Evolutionary conservation across 306 rosid species (phyloP).

Genomic region (Ormosia semicastrata): DNA sequence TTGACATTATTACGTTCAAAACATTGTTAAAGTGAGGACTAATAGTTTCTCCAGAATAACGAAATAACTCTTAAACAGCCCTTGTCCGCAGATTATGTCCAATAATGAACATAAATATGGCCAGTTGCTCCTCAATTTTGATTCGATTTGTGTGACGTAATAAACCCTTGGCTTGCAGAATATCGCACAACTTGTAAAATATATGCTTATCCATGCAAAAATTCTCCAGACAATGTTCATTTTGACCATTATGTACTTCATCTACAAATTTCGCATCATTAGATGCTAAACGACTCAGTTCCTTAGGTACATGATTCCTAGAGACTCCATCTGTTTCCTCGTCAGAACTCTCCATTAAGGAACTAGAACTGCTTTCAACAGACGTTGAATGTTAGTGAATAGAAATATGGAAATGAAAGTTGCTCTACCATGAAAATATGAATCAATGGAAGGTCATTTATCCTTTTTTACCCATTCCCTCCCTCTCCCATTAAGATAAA

Average conservation of each 20-base stretch:
- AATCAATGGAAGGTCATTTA: not conserved
- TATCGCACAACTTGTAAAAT: constrained; percentile 82
- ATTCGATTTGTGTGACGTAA: constrained; percentile 82
- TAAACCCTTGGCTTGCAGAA: constrained; percentile 80
- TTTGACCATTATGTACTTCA: constrained; percentile 73
- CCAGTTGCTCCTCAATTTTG: constrained; percentile 92
- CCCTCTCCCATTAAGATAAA: no score
- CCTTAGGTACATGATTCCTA: constrained; percentile 48
- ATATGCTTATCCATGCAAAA: constrained; percentile 86
- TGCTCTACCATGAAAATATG: constrained; percentile 8
- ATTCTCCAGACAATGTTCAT: constrained; percentile 67
- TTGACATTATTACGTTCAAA: constrained; percentile 76
- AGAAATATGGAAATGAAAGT: not conserved
- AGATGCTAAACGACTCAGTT: constrained; percentile 49
- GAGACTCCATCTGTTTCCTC: constrained; percentile 62
- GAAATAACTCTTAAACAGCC: constrained; percentile 87
- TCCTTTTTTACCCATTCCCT: not conserved
- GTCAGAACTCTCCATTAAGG: constrained; percentile 72
- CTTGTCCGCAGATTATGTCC: constrained; percentile 87
- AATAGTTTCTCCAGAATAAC: constrained; percentile 87
- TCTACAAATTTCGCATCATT: constrained; percentile 77
- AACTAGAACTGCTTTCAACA: constrained; percentile 19
- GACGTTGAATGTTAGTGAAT: constrained; percentile 1
- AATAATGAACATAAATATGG: constrained; percentile 84
- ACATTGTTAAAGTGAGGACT: constrained; percentile 94